Percentiles rank a stretch among this genome's conserved stretches.
phyloP scores from a whole-genome alignment of 176 grass and related monocot genomes.

The Olyra latifolia region DNA sequence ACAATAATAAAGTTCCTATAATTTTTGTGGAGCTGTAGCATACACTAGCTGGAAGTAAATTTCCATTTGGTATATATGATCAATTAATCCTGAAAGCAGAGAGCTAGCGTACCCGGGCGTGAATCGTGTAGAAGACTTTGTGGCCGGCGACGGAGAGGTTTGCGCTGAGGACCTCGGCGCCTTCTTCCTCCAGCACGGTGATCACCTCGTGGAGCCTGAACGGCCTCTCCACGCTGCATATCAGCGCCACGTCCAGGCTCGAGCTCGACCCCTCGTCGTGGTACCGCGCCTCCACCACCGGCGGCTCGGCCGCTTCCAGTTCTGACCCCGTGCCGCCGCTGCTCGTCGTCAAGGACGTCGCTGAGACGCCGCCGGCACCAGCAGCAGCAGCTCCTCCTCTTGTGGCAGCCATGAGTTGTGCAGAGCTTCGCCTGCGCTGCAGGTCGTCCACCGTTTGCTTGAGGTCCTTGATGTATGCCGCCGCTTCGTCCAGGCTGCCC shows the following conservation, averaged over 20 bases:
- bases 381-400: too few relatives aligned
- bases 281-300: conserved; percentile 49
- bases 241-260: conserved; percentile 56
- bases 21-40: too few relatives aligned
- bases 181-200: conserved; percentile 70
- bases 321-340: neutral
- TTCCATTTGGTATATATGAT: neutral
- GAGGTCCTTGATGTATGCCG: conserved; percentile 53
- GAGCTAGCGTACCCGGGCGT: conserved; percentile 45
- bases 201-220: conserved; percentile 60
- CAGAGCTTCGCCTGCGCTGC: conserved; percentile 22
- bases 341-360: neutral
- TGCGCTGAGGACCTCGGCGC: conserved; percentile 44
- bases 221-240: conserved; percentile 22
- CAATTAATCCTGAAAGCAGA: neutral
- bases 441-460: conserved; percentile 48
- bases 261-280: conserved; percentile 27
- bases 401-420: neutral
- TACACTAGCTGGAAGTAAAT: too few relatives aligned
- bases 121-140: conserved; percentile 52
- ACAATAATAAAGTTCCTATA: too few relatives aligned
- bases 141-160: conserved; percentile 33
- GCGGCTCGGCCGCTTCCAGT: neutral
- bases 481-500: conserved; percentile 51
- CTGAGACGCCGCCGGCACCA: neutral